These are phyloP conservation scores for Aurinia saxatilis DNA, from an alignment of 345 rosid genomes.

Conservation along the genomic window DNA sequence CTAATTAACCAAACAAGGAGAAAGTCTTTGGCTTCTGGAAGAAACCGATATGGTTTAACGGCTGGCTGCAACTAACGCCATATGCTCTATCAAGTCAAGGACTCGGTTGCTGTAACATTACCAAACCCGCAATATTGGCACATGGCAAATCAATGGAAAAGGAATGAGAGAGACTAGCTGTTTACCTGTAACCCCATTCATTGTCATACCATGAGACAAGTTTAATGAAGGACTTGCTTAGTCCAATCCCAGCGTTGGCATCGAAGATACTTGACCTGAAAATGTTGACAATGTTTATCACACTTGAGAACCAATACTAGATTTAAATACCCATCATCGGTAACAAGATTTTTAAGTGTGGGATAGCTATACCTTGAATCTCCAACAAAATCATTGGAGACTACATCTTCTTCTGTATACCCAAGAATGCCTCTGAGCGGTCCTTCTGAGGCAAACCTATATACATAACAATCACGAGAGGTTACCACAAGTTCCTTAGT, in stretches of 20 bases:
- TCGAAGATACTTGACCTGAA: constrained; percentile 93
- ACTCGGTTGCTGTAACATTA: constrained; percentile 70
- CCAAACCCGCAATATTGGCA: not conserved
- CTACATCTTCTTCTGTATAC: constrained; percentile 91
- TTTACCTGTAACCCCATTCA: constrained; percentile 98
- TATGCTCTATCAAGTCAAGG: constrained; percentile 85
- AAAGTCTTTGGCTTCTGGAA: not conserved
- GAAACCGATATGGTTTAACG: constrained; percentile 11
- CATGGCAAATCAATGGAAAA: not conserved
- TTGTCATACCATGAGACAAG: constrained; percentile 92
- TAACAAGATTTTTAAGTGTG: not conserved
- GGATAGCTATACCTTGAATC: constrained; percentile 54
- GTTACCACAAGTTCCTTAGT: not conserved
- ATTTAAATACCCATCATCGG: not conserved
- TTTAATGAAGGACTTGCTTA: constrained; percentile 70
- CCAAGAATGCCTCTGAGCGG: constrained; percentile 89
- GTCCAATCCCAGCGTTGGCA: constrained; percentile 92
- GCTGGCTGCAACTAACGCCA: constrained; percentile 65
- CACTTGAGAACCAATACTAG: not conserved
- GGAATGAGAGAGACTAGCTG: not conserved
- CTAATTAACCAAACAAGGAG: no score
- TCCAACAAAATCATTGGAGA: constrained; percentile 82
- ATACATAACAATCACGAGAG: not conserved
- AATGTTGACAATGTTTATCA: not conserved
- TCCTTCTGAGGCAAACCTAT: constrained; percentile 85